Evolutionary conservation across 1,284 basidiomycete genomes (phyloP).

Genomic region (Boletus hoseneyae): DNA sequence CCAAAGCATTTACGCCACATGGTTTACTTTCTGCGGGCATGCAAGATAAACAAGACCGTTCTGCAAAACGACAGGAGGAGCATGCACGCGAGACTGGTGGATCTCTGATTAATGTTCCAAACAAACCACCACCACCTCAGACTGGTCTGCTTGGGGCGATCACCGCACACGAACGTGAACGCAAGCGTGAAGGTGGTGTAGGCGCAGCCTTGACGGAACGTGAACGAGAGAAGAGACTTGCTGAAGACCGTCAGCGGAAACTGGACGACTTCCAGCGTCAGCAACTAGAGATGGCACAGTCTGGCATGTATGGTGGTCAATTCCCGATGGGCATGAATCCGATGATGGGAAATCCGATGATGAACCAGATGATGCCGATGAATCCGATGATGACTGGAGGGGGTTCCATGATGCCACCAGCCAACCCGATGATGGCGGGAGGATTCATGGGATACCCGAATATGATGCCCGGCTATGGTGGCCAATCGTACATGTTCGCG

Average conservation of each 20-base stretch:
- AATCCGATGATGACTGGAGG: slow-evolving; percentile 56
- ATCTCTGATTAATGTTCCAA: slow-evolving; percentile 89
- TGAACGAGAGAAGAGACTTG: slow-evolving; percentile 86
- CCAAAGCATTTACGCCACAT: slow-evolving; percentile 91
- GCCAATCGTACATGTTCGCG: slow-evolving; percentile 86
- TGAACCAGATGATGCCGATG: slow-evolving; percentile 44
- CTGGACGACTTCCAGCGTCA: slow-evolving; percentile 87
- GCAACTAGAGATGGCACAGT: slow-evolving; percentile 84
- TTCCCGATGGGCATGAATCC: slow-evolving; percentile 40
- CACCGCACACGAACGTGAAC: slow-evolving; percentile 90
- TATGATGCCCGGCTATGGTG: slow-evolving; percentile 62
- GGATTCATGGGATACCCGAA: slow-evolving; percentile 49
- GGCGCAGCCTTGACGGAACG: slow-evolving; percentile 94
- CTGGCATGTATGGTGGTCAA: slow-evolving; percentile 60
- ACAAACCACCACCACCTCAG: slow-evolving; percentile 93
- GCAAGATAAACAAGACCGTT: slow-evolving; percentile 93
- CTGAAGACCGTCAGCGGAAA: slow-evolving; percentile 89
- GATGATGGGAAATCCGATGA: slow-evolving; percentile 48
- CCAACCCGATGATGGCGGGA: slow-evolving; percentile 51
- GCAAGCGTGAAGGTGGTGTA: slow-evolving; percentile 91
- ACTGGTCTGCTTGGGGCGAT: slow-evolving; percentile 95
- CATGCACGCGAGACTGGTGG: slow-evolving; percentile 86
- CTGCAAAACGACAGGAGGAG: slow-evolving; percentile 93
- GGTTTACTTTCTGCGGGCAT: slow-evolving; percentile 92
- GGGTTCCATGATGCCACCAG: slow-evolving; percentile 36